A percentile compares a stretch with the other conserved stretches of the same genome.
Evolutionary conservation across 257 asterid species (phyloP).

Genomic region (Solanum clarkiae): DNA sequence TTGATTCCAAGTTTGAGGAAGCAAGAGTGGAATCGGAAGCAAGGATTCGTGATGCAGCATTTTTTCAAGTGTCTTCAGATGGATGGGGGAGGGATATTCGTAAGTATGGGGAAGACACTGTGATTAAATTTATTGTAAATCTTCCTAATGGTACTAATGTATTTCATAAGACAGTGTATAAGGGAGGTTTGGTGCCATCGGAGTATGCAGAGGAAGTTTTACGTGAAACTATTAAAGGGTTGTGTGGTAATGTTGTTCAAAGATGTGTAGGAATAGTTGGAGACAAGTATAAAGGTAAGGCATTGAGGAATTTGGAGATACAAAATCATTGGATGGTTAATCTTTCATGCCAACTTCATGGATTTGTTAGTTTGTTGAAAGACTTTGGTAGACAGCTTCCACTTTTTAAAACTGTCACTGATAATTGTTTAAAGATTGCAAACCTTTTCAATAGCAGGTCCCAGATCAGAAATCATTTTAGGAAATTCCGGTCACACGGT

Average conservation of each 20-base stretch:
- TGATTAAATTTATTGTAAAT: slow-evolving; percentile 47
- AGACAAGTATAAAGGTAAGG: slow-evolving; percentile 63
- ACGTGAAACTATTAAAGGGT: slow-evolving; percentile 40
- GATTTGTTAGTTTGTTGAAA: slow-evolving; percentile 54
- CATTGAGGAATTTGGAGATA: slow-evolving; percentile 53
- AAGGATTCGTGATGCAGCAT: slow-evolving; percentile 55
- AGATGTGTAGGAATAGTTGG: slow-evolving; percentile 69
- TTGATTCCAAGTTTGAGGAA: slow-evolving; percentile 58
- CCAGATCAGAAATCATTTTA: slow-evolving; percentile 50
- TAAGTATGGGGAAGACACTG: slow-evolving; percentile 23
- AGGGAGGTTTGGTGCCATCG: slow-evolving; percentile 34
- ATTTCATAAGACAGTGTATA: slow-evolving; percentile 45
- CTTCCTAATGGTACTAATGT: slow-evolving; percentile 75
- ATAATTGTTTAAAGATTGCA: slow-evolving; percentile 54
- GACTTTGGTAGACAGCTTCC: slow-evolving; percentile 65
- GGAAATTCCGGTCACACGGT: slow-evolving; percentile 46
- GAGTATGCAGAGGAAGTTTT: slow-evolving; percentile 65
- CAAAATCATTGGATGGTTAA: slow-evolving; percentile 79
- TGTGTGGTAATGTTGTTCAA: slow-evolving; percentile 35
- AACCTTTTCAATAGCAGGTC: slow-evolving; percentile 43
- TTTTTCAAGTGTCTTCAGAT: slow-evolving; percentile 59
- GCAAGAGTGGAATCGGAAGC: slow-evolving; percentile 51
- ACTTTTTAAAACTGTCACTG: slow-evolving; percentile 39
- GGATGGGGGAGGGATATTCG: slow-evolving; percentile 53
- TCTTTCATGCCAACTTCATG: slow-evolving; percentile 64